Percentiles rank a stretch among this genome's conserved stretches.
Evolutionary conservation across 129 eudicot species (phyloP).

Genomic region (Artemisia argyi): DNA sequence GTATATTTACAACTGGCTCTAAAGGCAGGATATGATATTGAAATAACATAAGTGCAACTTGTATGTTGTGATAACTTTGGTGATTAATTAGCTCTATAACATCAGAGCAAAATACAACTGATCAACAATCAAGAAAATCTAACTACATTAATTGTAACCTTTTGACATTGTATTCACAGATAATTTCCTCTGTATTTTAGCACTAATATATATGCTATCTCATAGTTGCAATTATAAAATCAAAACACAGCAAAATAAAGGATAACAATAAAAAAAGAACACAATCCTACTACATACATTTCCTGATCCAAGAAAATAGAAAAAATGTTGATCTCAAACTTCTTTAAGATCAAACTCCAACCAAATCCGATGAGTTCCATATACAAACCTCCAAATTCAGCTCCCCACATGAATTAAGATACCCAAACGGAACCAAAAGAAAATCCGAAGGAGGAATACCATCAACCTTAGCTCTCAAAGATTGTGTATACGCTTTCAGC

Average conservation of each 20-base stretch:
- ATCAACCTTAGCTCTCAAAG: conserved; percentile 58
- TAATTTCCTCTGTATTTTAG: conserved; percentile 22
- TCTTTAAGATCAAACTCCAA: conserved; percentile 31
- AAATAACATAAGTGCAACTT: background rate
- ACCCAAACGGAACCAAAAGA: conserved; percentile 63
- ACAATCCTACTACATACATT: conserved; percentile 37
- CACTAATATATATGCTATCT: conserved; percentile 17
- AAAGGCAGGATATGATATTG: background rate
- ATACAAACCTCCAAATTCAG: conserved; percentile 72
- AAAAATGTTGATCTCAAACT: conserved; percentile 18
- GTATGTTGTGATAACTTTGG: background rate
- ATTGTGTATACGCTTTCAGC: conserved; percentile 49
- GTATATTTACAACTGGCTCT: background rate
- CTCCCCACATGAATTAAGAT: conserved; percentile 52
- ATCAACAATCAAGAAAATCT: too few species aligned
- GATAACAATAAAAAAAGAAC: conserved; percentile 6
- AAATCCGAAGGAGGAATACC: conserved; percentile 60
- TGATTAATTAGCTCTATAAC: background rate
- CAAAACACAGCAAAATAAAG: conserved; percentile 2
- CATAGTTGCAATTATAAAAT: conserved; percentile 17
- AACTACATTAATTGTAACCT: background rate
- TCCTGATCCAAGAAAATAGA: conserved; percentile 13
- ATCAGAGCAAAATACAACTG: background rate
- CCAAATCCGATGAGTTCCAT: conserved; percentile 61
- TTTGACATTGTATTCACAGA: conserved; percentile 19